Base-by-base conservation (phyloP, 2,329 filamentous ascomycete genomes). In the Cladosporium sp. region DNA sequence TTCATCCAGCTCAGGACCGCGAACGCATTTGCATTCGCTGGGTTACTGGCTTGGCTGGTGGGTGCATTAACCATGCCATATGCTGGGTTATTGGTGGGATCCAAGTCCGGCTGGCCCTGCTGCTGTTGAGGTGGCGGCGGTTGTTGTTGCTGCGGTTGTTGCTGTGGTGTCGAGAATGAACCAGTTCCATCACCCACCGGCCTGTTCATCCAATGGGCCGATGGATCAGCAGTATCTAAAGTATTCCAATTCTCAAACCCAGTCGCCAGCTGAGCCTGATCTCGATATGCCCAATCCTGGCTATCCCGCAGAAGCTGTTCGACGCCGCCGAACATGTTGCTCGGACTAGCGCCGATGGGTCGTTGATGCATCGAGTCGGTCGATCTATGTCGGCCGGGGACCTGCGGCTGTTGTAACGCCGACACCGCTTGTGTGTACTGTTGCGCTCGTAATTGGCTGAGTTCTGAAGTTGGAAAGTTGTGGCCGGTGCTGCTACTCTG, bases 201-300 rank as follows among this genome's bases (percentile, higher is more conserved):
- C 4, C 18, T 35, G 9, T 6, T 40, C 3, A 48, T 30, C 45
- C 45, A 48, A 22, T 18, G 39, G 7, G 16, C 16, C 11, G 45
- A 40, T 7, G 45, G 18, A 39, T 40, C 45, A 7, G 20, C 30
- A 5, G 20, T 19, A 5, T 50, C 47, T 8, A 42, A n/a, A 2
- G 53, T 40, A 48, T 70, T 70, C 82, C 82, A 86, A 49, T 82
- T 83, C 20, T 78, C 82, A 55, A 85, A 79, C 1, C 82, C 82
- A 3, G 77, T 64, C 0, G 78, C 80, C 3, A 85, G 67, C 43
- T 78, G 77, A 15, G 72, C 76, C 58, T 85, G 81, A 59, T 86
- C 83, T 30, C 76, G 70, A 48, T 82, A 72, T 73, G 57, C 58
- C 79, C 78, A 83, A 57, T 85, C 78, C 53, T 84, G 80, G 41